Conservation (phyloP, 2,329 filamentous ascomycete genomes). For the Colletotrichum brevisporum region DNA sequence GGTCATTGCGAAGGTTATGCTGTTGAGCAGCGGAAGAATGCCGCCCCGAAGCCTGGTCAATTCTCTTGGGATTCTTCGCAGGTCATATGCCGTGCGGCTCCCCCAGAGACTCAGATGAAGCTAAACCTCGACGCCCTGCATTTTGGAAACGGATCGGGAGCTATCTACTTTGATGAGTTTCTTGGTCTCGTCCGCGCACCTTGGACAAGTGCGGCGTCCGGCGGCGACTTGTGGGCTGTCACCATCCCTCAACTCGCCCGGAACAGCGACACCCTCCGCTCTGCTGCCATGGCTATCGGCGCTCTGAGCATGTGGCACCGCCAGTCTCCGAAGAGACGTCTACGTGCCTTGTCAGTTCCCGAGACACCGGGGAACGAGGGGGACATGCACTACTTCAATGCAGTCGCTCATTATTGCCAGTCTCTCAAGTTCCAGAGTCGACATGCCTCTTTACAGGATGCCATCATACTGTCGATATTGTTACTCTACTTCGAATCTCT, state of each 20-base stretch:
- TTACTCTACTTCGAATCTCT: constrained; percentile 51
- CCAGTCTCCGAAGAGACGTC: constrained; percentile 28
- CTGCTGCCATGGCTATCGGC: constrained; percentile 51
- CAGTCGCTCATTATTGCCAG: constrained; percentile 52
- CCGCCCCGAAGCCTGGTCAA: constrained; percentile 35
- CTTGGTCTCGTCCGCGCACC: constrained; percentile 46
- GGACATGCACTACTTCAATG: constrained; percentile 49
- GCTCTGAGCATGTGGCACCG: constrained; percentile 46
- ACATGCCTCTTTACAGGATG: constrained; percentile 46
- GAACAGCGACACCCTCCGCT: constrained; percentile 46
- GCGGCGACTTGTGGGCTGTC: constrained; percentile 47
- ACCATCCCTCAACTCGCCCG: constrained; percentile 50
- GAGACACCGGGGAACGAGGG: constrained; percentile 4
- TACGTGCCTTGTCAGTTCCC: constrained; percentile 35
- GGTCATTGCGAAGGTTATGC: constrained; percentile 41
- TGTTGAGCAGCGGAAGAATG: constrained; percentile 35
- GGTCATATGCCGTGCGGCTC: constrained; percentile 11
- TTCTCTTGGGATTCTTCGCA: constrained; percentile 45
- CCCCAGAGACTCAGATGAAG: constrained; percentile 30
- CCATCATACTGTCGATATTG: constrained; percentile 50
- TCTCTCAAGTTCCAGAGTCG: constrained; percentile 50
- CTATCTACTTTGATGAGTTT: constrained; percentile 51
- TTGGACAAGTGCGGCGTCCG: constrained; percentile 47
- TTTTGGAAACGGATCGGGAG: constrained; percentile 37
- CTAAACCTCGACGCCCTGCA: constrained; percentile 40